Base-by-base conservation (phyloP, 192 early-diverging fungal species). In the Coemansia javaensis region DNA sequence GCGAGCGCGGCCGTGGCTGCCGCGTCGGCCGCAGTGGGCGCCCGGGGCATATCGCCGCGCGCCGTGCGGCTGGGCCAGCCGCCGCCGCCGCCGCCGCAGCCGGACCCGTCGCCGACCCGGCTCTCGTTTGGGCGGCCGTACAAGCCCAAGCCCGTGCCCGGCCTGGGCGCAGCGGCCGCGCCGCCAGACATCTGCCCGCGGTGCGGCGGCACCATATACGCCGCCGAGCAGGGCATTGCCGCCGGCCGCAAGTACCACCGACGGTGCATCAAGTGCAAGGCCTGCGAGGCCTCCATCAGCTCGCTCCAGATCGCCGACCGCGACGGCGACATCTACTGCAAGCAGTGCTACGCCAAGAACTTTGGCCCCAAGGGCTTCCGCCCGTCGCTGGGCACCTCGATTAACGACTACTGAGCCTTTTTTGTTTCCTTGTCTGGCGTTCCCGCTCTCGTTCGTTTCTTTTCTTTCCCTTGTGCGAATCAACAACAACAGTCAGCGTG, bases 231-330 rank as follows among this genome's bases (percentile, higher is more conserved):
- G 46, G 64, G 55, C 7, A 50, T 57, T 12, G 65, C 58, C 15
- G 70, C 60, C 4, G 77, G 77, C 4, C 61, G 65, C 51, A 78
- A 69, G 56, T 78, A 74, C 48, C 77, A 78, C 56, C 64, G 57
- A 34, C 17, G 24, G 13, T 78, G 77, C 25, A 61, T 78, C 42
- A 49, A 47, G 21, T 78, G 77, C 57, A 66, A 40, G 32, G 46
- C 59, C 13, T 74, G 76, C 46, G 46, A 63, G 32, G 25, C 56
- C 3, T 30, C 53, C 4, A 52, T 78, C 15, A 46, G 46, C 27
- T 68, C 76, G n/a, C 20, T 59, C 22, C 60, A 74, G 38, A 48
- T 78, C 30, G 61, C 64, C 9, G 76, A 78, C 25, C 71, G 57
- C 36, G 63, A 78, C 17, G 57, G 66, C 35, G 57, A 69, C 23